Base-by-base conservation (phyloP, 2,329 filamentous ascomycete genomes). In the Myriosclerotinia curreyana region DNA sequence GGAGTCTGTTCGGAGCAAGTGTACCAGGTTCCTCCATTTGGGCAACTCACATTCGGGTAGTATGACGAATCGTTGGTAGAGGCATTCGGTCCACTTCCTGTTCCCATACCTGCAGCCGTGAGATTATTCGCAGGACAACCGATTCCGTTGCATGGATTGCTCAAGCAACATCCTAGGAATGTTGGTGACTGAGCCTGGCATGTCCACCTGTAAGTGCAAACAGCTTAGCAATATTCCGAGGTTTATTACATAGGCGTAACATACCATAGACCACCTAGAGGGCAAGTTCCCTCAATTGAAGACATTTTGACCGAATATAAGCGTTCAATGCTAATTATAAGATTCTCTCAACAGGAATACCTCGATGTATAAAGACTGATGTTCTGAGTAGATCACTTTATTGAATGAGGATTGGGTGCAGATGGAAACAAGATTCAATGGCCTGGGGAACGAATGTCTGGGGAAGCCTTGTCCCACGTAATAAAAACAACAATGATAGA, bases 111-210 rank as follows among this genome's bases (percentile, higher is more conserved):
- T 42, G 67, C 65, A n/a, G 68, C 52, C 28, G 64, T 62, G 12
- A 70, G 53, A 31, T 70, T 44, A 5, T 14, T 8, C 14, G 48
- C 31, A 14, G 68, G 67, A 34, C 67, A 70, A 9, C 63, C 66
- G 17, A 55, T 53, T 14, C 64, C 64, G 44, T 69, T 66, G 54
- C 68, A 70, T 52, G 67, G 67, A 48, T 70, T 31, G 25, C 60
- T 64, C 3, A 36, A 54, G 25, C 68, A 70, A 28, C 67, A 70
- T 25, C 68, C 68, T 9, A 70, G 42, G 36, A 70, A 70, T 7
- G 62, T 69, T 8, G 67, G 67, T 5, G 11, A 64, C 51, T 70
- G 64, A 14, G 31, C 60, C 12, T 60, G 46, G 42, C 66, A 69
- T 17, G 52, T 68, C 25, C 62, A 69, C 66, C 66, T 68, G 22